Evolutionary conservation across 768 basidiomycete genomes (phyloP).

Genomic region (Suillus paluster): DNA sequence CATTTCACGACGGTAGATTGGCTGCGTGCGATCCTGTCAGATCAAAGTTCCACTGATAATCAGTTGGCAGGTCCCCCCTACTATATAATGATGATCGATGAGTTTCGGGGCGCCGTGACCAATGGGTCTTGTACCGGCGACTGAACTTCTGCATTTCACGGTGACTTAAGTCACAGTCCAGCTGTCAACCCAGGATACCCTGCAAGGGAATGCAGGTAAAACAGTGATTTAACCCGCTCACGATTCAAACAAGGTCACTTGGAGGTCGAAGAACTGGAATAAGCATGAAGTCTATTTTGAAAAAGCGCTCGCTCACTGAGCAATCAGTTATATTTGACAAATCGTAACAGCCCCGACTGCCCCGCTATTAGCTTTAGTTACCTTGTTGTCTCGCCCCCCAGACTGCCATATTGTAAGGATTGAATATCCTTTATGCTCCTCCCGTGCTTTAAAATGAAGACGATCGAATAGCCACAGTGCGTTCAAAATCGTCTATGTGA

Average conservation of each 20-base stretch:
- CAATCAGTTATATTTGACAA: background rate
- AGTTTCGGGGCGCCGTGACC: too few species aligned
- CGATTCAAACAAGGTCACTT: background rate
- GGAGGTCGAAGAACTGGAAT: background rate
- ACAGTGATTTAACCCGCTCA: background rate
- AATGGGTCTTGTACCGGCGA: background rate
- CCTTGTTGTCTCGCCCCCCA: too few species aligned
- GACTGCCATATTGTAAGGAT: too few species aligned
- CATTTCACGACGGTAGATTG: background rate
- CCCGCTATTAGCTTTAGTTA: background rate
- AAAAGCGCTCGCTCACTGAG: background rate
- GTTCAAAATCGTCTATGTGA: too few species aligned
- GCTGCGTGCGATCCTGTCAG: background rate
- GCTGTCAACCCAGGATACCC: background rate
- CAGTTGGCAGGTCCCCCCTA: background rate
- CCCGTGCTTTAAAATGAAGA: too few species aligned
- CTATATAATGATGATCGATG: background rate
- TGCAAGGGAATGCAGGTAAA: background rate
- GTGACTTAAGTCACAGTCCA: background rate
- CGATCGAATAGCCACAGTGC: too few species aligned
- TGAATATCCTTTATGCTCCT: too few species aligned
- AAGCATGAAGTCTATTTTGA: background rate
- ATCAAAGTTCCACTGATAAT: background rate
- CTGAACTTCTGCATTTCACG: background rate
- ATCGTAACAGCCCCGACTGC: background rate